Evolutionary conservation across 2,329 filamentous ascomycete species (phyloP).

Genomic region (Alternaria conjuncta): DNA sequence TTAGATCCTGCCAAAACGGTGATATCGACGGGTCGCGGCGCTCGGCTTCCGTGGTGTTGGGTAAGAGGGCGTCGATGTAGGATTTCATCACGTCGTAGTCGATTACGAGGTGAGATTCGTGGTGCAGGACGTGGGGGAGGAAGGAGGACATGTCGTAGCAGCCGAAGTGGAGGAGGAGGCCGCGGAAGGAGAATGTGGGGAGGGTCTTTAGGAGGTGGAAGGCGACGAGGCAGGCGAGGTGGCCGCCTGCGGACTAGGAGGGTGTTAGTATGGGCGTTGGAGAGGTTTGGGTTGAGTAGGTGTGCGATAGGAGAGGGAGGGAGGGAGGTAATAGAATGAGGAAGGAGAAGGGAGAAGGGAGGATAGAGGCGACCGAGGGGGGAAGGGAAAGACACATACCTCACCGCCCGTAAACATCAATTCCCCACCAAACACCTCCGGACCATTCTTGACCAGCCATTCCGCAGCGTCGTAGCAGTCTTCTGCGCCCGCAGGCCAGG

Average conservation of each 20-base stretch:
- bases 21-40: slow-evolving; percentile 55
- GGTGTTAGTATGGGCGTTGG: background rate
- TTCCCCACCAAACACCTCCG: slow-evolving; percentile 51
- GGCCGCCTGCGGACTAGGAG: slow-evolving; percentile 57
- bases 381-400: slow-evolving; percentile 37
- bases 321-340: background rate
- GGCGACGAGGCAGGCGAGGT: slow-evolving; percentile 56
- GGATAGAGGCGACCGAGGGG: background rate
- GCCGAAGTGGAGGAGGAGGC: slow-evolving; percentile 62
- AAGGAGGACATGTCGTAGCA: slow-evolving; percentile 57
- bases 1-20: slow-evolving; percentile 57
- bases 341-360: background rate
- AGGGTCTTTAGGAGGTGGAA: slow-evolving; percentile 54
- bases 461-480: slow-evolving; percentile 65
- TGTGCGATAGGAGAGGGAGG: background rate
- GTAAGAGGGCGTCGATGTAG: slow-evolving; percentile 56
- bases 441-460: slow-evolving; percentile 58
- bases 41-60: slow-evolving; percentile 50
- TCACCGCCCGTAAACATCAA: slow-evolving; percentile 51
- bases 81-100: slow-evolving; percentile 54
- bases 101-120: slow-evolving; percentile 53
- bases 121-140: slow-evolving; percentile 49
- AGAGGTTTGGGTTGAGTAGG: background rate
- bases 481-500: slow-evolving; percentile 61
- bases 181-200: slow-evolving; percentile 53